A percentile compares a stretch with the other conserved stretches of the same genome.
These are phyloP conservation scores for Hypoxylon sp. DNA, from an alignment of 2,329 filamentous ascomycete genomes.

Conservation along the genomic window DNA sequence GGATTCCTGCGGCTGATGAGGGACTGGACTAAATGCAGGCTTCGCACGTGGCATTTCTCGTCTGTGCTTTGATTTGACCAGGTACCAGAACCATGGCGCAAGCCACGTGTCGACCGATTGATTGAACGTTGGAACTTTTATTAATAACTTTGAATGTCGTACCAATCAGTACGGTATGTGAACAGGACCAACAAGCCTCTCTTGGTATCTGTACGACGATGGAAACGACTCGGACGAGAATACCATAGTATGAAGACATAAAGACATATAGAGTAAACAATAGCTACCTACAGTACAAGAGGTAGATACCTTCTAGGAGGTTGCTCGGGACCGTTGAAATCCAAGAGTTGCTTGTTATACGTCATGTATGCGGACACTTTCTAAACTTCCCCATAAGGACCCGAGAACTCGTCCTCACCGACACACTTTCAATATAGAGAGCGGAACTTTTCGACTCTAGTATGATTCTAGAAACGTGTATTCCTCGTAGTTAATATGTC, in stretches of 20 bases:
- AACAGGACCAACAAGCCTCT: background rate
- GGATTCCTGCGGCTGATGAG: constrained; percentile 35
- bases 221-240: constrained; percentile 9
- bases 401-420: background rate
- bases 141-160: constrained; percentile 30
- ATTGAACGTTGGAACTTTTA: constrained; percentile 16
- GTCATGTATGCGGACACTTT: background rate
- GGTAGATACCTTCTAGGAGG: background rate
- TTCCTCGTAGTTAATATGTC: constrained; percentile 11
- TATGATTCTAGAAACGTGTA: constrained; percentile 7
- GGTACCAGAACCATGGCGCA: constrained; percentile 33
- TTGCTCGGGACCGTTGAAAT: background rate
- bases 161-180: constrained; percentile 15
- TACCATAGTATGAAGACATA: background rate
- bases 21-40: constrained; percentile 33
- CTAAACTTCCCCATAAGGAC: background rate
- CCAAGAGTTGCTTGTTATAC: background rate
- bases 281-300: background rate
- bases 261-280: background rate
- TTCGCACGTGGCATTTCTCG: constrained; percentile 41
- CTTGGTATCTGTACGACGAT: background rate
- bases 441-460: background rate
- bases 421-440: background rate
- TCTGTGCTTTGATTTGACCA: constrained; percentile 40
- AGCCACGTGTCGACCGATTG: constrained; percentile 40